Evolutionary conservation across 495 filamentous ascomycete genomes (phyloP), one percentile per base, ranked within the genome.

Genomic region (Penicillium macrosclerotiorum): DNA sequence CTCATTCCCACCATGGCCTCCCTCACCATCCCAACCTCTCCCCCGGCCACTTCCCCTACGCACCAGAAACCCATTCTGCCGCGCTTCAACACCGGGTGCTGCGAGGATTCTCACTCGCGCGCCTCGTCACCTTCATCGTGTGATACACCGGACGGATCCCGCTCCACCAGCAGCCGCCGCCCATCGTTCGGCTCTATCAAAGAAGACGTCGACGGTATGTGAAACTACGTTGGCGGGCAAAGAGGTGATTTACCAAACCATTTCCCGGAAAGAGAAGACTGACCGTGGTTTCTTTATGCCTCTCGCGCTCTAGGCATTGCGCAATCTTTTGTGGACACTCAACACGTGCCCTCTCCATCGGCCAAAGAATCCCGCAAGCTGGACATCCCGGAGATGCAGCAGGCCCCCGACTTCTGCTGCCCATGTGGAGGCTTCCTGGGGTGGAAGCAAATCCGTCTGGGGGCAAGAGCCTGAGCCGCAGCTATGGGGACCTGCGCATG

Each of bases 311-410:
- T n/a, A 78, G 75, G 74, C 48, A 76, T 88, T 41, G 78, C 83
- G 36, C 86, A 90, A 69, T 84, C 78, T 13, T 90, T 90, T 54
- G 80, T 85, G 26, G 77, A 78, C 54, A 80, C 79, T 39, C 83
- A 84, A 55, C 64, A 81, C 46, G 78, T 76, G n/a, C 77, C 79
- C 29, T 79, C 81, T 35, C 64, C n/a, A n/a, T n/a, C n/a, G n/a
- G n/a, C 74, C 32, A 62, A 66, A 35, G 59, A 75, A 19, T 45
- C 61, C 33, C 74, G 77, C 24, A 76, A 76, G 37, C 68, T 64
- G 8, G 51, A 57, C 13, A 35, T 29, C 23, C 51, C 45, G 36
- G 65, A 55, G 24, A 71, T 67, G 62, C 71, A 68, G 52, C 72
- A 59, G 57, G 71, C 69, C 55, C 80, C 63, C 52, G 77, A 73